A percentile compares a stretch with the other conserved stretches of the same genome.
Conservation (phyloP, 2,329 filamentous ascomycete species). For the Phaeosphaeria sp. region DNA sequence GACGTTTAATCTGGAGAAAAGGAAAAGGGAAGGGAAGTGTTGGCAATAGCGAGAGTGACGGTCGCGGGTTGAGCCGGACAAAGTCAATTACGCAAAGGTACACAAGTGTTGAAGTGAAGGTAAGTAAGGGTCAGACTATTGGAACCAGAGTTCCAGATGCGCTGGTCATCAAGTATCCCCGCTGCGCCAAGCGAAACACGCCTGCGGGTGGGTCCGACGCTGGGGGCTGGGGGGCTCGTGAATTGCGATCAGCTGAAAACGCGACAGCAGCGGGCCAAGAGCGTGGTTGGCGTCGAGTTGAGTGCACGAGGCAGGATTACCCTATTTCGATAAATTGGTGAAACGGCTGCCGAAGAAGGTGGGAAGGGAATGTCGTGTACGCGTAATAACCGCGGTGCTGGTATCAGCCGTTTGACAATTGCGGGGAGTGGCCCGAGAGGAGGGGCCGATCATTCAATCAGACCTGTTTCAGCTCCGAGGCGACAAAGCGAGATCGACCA, state of each 20-base stretch:
- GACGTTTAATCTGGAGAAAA: background rate
- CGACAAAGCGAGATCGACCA: background rate
- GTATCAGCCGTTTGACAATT: constrained; percentile 7
- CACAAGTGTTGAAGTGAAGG: constrained; percentile 2
- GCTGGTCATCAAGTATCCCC: background rate
- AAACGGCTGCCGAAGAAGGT: constrained; percentile 2
- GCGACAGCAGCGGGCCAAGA: background rate
- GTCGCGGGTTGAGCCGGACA: constrained; percentile 6
- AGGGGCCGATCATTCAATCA: background rate
- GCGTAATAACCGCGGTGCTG: constrained; percentile 1
- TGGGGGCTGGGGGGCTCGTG: background rate
- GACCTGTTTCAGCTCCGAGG: constrained; percentile 9
- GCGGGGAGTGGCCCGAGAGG: constrained; percentile 3
- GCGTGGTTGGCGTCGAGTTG: background rate
- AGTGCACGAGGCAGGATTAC: background rate
- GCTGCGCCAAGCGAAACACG: constrained; percentile 2
- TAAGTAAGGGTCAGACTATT: background rate
- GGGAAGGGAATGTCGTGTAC: background rate
- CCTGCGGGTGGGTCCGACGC: constrained; percentile 2
- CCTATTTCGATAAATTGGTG: constrained; percentile 2
- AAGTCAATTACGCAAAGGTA: background rate
- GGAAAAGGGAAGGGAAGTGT: background rate
- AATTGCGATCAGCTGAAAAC: background rate
- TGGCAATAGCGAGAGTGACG: background rate
- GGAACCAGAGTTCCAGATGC: background rate